phyloP scores from a whole-genome alignment of 2,329 filamentous ascomycete genomes.

The Aspergillus piperis region DNA sequence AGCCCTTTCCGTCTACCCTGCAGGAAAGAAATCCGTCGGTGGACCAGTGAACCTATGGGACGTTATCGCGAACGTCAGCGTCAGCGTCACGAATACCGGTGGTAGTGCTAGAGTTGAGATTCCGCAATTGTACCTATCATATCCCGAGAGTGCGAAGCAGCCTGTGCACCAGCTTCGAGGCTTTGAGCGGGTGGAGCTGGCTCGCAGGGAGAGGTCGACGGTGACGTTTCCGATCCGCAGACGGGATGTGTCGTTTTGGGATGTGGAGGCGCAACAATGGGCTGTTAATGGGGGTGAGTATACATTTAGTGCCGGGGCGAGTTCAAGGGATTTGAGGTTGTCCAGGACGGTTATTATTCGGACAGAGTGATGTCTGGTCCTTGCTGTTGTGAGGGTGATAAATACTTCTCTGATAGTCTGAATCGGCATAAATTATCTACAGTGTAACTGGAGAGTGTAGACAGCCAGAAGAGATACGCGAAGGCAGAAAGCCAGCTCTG shows the following conservation, averaged over 20 bases:
- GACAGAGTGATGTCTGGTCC: neutral
- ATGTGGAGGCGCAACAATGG: constrained; percentile 36
- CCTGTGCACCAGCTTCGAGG: constrained; percentile 47
- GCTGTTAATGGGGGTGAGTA: constrained; percentile 27
- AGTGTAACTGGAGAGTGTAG: no score
- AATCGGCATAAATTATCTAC: no score
- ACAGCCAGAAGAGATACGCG: no score
- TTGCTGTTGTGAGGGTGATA: neutral
- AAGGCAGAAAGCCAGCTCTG: no score
- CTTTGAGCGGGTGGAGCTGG: constrained; percentile 54
- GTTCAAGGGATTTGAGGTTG: constrained; percentile 7
- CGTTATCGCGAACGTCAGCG: constrained; percentile 49
- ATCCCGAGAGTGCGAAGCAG: constrained; percentile 36
- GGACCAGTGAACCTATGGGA: constrained; percentile 60
- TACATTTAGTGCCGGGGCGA: constrained; percentile 24
- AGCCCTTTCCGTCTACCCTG: constrained; percentile 51
- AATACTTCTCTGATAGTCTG: no score
- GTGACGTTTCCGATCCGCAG: constrained; percentile 50
- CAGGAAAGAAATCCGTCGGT: constrained; percentile 24
- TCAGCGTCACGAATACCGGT: constrained; percentile 55
- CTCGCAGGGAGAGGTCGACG: constrained; percentile 39
- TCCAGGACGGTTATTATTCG: neutral
- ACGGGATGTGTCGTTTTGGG: constrained; percentile 40
- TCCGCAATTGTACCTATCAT: constrained; percentile 58
- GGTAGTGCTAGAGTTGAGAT: constrained; percentile 51